phyloP scores from a whole-genome alignment of 768 basidiomycete genomes.

The Agrocybe pediades region DNA sequence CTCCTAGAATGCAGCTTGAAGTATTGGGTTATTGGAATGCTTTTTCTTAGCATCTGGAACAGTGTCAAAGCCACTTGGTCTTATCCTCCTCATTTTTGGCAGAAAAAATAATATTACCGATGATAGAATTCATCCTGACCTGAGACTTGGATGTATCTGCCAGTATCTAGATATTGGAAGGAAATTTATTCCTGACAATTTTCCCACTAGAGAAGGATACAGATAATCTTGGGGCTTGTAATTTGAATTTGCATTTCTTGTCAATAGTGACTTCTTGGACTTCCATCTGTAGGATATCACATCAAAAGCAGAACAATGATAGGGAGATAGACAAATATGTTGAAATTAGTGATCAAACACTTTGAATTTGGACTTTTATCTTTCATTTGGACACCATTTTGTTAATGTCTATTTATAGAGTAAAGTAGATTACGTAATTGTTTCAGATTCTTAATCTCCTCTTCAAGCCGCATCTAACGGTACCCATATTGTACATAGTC shows the following conservation, averaged over 20 bases:
- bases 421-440: too few relatives aligned
- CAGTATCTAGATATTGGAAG: background rate
- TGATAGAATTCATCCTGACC: background rate
- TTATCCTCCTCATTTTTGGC: background rate
- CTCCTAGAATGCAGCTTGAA: background rate
- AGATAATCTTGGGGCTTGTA: background rate
- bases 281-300: background rate
- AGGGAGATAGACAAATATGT: too few relatives aligned
- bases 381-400: too few relatives aligned
- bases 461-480: too few relatives aligned
- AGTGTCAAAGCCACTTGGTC: background rate
- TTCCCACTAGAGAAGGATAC: background rate
- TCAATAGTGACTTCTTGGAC: background rate
- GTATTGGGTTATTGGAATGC: background rate
- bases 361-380: too few relatives aligned
- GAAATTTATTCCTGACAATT: background rate
- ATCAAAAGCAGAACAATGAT: background rate
- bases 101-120: background rate
- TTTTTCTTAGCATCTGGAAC: background rate
- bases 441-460: too few relatives aligned
- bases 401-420: too few relatives aligned
- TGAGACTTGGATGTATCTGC: background rate
- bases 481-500: too few relatives aligned
- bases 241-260: background rate
- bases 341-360: too few relatives aligned